Evolutionary conservation across 2,329 filamentous ascomycete genomes (phyloP), one percentile per base, ranked within the genome.

Genomic region (Daldinia eschscholtzii): DNA sequence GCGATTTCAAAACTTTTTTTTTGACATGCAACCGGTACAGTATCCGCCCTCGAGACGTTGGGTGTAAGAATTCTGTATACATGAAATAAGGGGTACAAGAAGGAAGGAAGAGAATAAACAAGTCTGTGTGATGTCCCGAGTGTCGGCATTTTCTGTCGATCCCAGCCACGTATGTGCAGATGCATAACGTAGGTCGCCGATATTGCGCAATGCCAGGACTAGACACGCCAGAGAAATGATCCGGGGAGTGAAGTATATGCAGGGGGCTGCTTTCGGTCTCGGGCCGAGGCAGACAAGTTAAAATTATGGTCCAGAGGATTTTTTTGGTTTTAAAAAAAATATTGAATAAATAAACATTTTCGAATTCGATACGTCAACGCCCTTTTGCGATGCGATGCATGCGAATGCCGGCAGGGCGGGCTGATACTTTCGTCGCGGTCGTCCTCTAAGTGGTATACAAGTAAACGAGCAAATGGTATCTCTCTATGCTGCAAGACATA

Each of bases 381-480:
- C 63, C 56, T 35, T 6, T 35, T 10, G 33, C 33, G 33, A 62
- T 39, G 35, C 63, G 61, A 69, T 71, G 68, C 62, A 64, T 70
- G 65, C 35, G 64, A 59, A 65, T 71, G 69, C 56, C 61, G 64
- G 48, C 53, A 42, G 48, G 48, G 57, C 61, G 23, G 65, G 65
- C 55, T 56, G 46, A 37, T 50, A 59, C 37, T 67, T 20, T 42
- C 30, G 50, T 68, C 52, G 64, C 52, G 35, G 62, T 71, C 66
- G 66, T 71, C 64, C 64, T 69, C 68, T 69, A 71, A 60, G 50
- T 67, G 69, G 66, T 69, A 71, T 71, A 66, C 69, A 62, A 63
- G 48, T 61, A 65, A 69, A 69, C 46, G 61, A 69, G 30, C 65
- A 70, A 74, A 72, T 76, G 75, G 75, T 76, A 77, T 77, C 74